Percentiles rank a stretch among this genome's conserved stretches.
phyloP scores from a whole-genome alignment of 2,329 filamentous ascomycete genomes.

The Aureobasidium vineae region DNA sequence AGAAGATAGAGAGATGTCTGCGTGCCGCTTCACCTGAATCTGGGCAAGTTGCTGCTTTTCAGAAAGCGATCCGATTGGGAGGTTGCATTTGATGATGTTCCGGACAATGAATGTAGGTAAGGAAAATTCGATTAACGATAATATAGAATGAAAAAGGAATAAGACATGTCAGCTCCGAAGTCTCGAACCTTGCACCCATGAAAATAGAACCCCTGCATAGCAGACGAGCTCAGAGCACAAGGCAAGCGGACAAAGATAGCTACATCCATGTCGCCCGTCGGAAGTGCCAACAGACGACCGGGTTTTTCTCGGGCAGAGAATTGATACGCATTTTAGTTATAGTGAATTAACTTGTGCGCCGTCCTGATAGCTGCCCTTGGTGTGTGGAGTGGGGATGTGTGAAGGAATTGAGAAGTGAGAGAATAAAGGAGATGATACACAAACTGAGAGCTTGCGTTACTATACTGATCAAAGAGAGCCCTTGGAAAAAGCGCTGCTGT shows the following conservation, averaged over 20 bases:
- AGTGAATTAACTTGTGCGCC: conserved; percentile 25
- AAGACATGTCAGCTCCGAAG: not conserved
- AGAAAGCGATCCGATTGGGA: not conserved
- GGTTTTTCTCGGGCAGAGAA: conserved; percentile 24
- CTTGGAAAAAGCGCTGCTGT: not conserved
- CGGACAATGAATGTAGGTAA: not conserved
- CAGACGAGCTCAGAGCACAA: conserved; percentile 13
- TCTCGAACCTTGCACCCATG: conserved; percentile 12
- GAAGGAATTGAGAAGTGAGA: not conserved
- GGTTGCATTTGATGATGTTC: not conserved
- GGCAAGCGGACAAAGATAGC: conserved; percentile 17
- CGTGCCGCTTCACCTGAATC: too few relatives aligned
- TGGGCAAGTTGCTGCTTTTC: not conserved
- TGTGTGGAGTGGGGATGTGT: not conserved
- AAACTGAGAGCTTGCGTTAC: not conserved
- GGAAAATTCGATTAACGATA: not conserved
- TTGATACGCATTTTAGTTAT: conserved; percentile 24
- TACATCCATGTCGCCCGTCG: conserved; percentile 18
- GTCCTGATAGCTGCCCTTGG: conserved; percentile 24
- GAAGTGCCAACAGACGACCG: conserved; percentile 18
- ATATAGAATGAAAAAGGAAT: not conserved
- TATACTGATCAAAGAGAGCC: not conserved
- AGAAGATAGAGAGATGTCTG: not conserved
- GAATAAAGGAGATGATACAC: not conserved
- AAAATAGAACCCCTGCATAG: conserved; percentile 16